Evolutionary conservation across 805 yeast genomes (phyloP).

Genomic region (Candida dajiaensis): DNA sequence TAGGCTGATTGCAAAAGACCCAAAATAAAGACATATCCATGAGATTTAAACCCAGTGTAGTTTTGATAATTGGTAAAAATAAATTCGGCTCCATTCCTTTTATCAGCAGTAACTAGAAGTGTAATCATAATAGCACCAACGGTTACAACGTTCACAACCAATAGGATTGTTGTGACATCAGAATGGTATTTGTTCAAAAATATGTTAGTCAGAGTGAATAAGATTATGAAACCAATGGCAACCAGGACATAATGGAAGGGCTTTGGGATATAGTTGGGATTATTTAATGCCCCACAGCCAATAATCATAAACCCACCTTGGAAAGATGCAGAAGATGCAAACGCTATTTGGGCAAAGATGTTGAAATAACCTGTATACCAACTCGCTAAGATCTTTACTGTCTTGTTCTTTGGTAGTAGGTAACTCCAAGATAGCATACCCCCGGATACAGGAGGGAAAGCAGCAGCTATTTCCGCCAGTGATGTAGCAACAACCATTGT

Average conservation of each 20-base stretch:
- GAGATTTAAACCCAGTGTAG: constrained; percentile 20
- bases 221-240: constrained; percentile 19
- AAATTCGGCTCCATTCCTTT: constrained; percentile 21
- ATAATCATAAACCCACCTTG: constrained; percentile 22
- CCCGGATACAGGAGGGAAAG: constrained; percentile 28
- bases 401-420: constrained; percentile 22
- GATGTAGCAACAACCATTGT: constrained; percentile 21
- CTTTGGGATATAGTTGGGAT: constrained; percentile 12
- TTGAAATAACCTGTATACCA: constrained; percentile 28
- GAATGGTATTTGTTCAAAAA: constrained; percentile 21
- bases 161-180: constrained; percentile 14
- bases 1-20: constrained; percentile 24
- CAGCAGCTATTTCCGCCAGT: constrained; percentile 29
- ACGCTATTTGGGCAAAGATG: constrained; percentile 23
- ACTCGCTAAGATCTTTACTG: constrained; percentile 22
- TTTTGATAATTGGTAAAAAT: constrained; percentile 23
- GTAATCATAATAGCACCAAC: constrained; percentile 16
- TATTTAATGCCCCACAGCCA: constrained; percentile 17
- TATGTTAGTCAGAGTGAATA: constrained; percentile 19
- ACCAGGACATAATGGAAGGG: constrained; percentile 19
- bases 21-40: constrained; percentile 23
- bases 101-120: constrained; percentile 17
- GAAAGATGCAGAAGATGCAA: constrained; percentile 22
- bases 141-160: constrained; percentile 17
- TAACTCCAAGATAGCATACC: constrained; percentile 32